These are phyloP conservation scores for Ampelomyces quisqualis DNA, from an alignment of 2,329 filamentous ascomycete genomes.

Conservation along the genomic window DNA sequence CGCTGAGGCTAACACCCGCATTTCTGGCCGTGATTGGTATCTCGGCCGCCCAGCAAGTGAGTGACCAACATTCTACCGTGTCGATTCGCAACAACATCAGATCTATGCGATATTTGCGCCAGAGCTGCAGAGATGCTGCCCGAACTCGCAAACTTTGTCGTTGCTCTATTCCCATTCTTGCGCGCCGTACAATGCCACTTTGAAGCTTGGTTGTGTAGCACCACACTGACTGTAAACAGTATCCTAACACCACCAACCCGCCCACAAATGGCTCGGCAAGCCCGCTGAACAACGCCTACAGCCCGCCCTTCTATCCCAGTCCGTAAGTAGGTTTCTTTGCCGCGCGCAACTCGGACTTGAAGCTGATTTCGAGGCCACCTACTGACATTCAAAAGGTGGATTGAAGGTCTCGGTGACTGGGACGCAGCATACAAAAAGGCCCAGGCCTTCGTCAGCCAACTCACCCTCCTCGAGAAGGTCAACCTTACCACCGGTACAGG, in stretches of 20 bases:
- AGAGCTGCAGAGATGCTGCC: slow-evolving; percentile 32
- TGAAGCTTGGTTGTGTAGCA: slow-evolving; percentile 21
- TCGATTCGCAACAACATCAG: slow-evolving; percentile 11
- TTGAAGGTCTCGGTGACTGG: slow-evolving; percentile 71
- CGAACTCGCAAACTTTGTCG: slow-evolving; percentile 22
- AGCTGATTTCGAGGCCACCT: not conserved
- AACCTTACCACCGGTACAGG: slow-evolving; percentile 91
- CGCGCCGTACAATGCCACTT: slow-evolving; percentile 23
- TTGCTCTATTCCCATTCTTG: slow-evolving; percentile 37
- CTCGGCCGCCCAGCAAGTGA: slow-evolving; percentile 34
- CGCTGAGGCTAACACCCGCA: slow-evolving; percentile 38
- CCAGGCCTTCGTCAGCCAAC: slow-evolving; percentile 73
- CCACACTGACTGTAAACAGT: slow-evolving; percentile 35
- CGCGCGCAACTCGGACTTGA: no score
- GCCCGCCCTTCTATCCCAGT: slow-evolving; percentile 75
- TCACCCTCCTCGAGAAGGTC: slow-evolving; percentile 87
- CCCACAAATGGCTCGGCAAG: slow-evolving; percentile 23
- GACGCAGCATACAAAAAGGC: slow-evolving; percentile 73
- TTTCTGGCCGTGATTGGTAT: slow-evolving; percentile 34
- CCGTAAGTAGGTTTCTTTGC: slow-evolving; percentile 58
- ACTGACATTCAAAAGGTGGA: slow-evolving; percentile 57
- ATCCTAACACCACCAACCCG: slow-evolving; percentile 28
- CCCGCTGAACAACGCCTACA: slow-evolving; percentile 40
- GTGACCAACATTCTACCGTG: slow-evolving; percentile 19
- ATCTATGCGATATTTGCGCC: slow-evolving; percentile 8